Percentiles rank a stretch among this genome's conserved stretches.
phyloP scores from a whole-genome alignment of 495 filamentous ascomycete genomes.

The Aspergillus affinis region DNA sequence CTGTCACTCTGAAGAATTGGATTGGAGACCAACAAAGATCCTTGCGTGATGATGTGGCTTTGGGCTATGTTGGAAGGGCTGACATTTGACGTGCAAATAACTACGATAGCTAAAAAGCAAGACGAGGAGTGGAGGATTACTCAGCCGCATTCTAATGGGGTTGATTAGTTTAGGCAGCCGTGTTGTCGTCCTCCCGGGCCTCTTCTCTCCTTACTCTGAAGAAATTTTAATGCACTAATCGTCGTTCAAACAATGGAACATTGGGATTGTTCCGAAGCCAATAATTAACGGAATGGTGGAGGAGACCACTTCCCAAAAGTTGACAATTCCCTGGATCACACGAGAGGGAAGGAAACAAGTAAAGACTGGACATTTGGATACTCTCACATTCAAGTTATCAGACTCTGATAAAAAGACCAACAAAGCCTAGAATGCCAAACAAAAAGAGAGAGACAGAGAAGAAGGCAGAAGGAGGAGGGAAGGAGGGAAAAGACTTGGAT shows the following conservation, averaged over 20 bases:
- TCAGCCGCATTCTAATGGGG: background rate
- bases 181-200: background rate
- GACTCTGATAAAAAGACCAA: background rate
- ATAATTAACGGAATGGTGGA: too few species aligned
- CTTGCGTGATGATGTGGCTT: background rate
- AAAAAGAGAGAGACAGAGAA: background rate
- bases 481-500: background rate
- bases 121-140: conserved; percentile 3
- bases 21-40: background rate
- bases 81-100: background rate
- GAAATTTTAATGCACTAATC: too few species aligned
- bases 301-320: too few species aligned
- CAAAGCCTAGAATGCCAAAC: background rate
- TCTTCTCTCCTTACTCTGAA: too few species aligned
- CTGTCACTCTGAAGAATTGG: background rate
- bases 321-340: too few species aligned
- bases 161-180: conserved; percentile 4
- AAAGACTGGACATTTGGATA: background rate
- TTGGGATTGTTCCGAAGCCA: background rate
- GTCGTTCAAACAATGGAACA: too few species aligned
- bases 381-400: background rate
- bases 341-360: too few species aligned
- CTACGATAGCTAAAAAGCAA: background rate
- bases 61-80: background rate
- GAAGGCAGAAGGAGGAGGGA: background rate